These are phyloP conservation scores for Hordeum pubiflorum DNA, from an alignment of 202 grass and related monocot species.

Conservation along the genomic window DNA sequence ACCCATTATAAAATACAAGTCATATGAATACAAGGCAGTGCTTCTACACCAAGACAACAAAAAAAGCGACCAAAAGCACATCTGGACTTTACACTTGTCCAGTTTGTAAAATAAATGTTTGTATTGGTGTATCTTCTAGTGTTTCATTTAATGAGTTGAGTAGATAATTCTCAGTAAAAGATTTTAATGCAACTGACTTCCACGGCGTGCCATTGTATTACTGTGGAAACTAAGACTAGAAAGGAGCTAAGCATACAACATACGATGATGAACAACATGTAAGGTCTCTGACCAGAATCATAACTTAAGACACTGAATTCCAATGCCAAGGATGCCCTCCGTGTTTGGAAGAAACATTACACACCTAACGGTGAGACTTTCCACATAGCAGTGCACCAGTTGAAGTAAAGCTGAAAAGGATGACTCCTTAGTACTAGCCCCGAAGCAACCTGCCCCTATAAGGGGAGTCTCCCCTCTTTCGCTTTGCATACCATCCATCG, in stretches of 20 bases:
- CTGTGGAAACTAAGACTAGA: background rate
- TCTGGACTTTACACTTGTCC: background rate
- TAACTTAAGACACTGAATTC: background rate
- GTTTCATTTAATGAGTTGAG: background rate
- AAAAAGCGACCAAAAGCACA: background rate
- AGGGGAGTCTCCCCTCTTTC: constrained; percentile 8
- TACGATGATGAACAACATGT: background rate
- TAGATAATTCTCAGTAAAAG: background rate
- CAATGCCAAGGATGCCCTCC: constrained; percentile 8
- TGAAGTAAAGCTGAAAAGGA: constrained; percentile 41
- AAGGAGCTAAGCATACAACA: background rate
- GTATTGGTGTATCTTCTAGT: background rate
- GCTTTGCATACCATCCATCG: background rate
- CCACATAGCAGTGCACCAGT: background rate
- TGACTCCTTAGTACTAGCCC: constrained; percentile 16
- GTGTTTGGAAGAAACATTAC: background rate
- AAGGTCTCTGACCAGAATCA: constrained; percentile 4
- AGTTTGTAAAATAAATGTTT: background rate
- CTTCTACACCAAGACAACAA: background rate
- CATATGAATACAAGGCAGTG: background rate
- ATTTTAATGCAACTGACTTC: background rate
- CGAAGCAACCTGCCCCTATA: constrained; percentile 23
- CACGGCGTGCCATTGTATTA: background rate
- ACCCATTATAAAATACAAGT: background rate
- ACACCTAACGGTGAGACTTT: background rate